These are phyloP conservation scores for Hypoxylon sp. DNA, from an alignment of 2,329 filamentous ascomycete genomes.

Conservation along the genomic window DNA sequence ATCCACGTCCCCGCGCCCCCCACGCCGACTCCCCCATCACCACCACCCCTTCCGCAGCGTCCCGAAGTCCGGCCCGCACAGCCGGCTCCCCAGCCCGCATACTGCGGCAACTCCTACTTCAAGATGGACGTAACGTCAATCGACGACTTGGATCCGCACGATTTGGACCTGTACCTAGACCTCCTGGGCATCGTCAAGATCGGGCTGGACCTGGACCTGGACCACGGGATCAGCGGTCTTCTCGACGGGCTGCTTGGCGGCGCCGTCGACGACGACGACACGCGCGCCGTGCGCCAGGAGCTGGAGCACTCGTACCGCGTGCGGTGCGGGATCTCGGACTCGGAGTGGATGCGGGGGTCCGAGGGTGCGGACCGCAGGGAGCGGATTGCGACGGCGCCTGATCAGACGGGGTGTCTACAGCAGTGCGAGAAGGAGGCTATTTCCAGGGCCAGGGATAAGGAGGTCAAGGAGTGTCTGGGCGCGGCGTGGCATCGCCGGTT, in stretches of 20 bases:
- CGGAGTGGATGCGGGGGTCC: constrained; percentile 1
- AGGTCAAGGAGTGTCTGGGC: constrained; percentile 46
- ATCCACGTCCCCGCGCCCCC: constrained; percentile 4
- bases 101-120: constrained; percentile 44
- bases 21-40: neutral
- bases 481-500: constrained; percentile 39
- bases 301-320: constrained; percentile 49
- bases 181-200: constrained; percentile 38
- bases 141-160: constrained; percentile 38
- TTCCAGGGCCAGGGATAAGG: constrained; percentile 19
- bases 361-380: neutral
- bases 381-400: constrained; percentile 10
- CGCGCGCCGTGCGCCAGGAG: constrained; percentile 20
- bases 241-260: constrained; percentile 20
- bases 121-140: constrained; percentile 46
- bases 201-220: constrained; percentile 35
- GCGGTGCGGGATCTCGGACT: constrained; percentile 39
- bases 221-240: constrained; percentile 23
- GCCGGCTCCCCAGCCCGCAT: constrained; percentile 24
- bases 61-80: constrained; percentile 4
- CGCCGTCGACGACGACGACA: constrained; percentile 30
- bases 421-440: constrained; percentile 47
- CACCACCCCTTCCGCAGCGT: constrained; percentile 12
- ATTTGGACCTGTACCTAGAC: constrained; percentile 44
- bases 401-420: constrained; percentile 42